Base-by-base conservation (phyloP, 768 basidiomycete species). In the Leccinum uliginosum region DNA sequence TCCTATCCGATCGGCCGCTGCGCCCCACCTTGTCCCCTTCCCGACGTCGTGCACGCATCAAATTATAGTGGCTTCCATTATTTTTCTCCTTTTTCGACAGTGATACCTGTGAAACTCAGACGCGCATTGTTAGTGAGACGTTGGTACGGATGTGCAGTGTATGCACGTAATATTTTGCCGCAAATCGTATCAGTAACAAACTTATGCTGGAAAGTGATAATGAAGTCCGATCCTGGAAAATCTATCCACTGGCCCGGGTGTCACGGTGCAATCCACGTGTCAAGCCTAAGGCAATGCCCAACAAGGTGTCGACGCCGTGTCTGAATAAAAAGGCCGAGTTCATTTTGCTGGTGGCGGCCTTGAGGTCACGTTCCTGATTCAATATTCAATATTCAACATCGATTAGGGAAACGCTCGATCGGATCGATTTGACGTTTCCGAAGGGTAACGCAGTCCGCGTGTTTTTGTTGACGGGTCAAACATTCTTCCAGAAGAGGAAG, bases 361-460 rank as follows among this genome's bases (percentile, higher is more conserved):
- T 40, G 17, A 40, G 40, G 40, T 19, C 10, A 40, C n/a, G 19
- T 68, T 54, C 26, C 51, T 60, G 35, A 61, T 49, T 2, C 45
- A 50, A n/a, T n/a, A n/a, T n/a, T 32, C 15, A 6, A 26, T 26
- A n/a, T n/a, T n/a, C 24, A 26, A 12, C 30, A 24, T 19, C n/a
- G 38, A 27, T 61, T 61, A 95, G 92, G 57, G 57, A 98, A 98
- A 75, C 92, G 97, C 66, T 84, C 98, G 60, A 95, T 99, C 60
- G 91, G 94, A 30, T 86, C 91, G 0, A 97, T 99, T 74, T 98
- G 48, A 95, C 96, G 0, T 75, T 98, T 19, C 91, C 96, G 0
- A 98, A 97, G 69, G 97, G 97, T 91, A 17, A 94, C 93, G 3
- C 85, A 86, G 48, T 79, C 82, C 26, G 71, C 76, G 53, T 59